Evolutionary conservation across 2,329 filamentous ascomycete species (phyloP), one percentile per base, ranked within the genome.

Genomic region (Ceratocystis variospora): DNA sequence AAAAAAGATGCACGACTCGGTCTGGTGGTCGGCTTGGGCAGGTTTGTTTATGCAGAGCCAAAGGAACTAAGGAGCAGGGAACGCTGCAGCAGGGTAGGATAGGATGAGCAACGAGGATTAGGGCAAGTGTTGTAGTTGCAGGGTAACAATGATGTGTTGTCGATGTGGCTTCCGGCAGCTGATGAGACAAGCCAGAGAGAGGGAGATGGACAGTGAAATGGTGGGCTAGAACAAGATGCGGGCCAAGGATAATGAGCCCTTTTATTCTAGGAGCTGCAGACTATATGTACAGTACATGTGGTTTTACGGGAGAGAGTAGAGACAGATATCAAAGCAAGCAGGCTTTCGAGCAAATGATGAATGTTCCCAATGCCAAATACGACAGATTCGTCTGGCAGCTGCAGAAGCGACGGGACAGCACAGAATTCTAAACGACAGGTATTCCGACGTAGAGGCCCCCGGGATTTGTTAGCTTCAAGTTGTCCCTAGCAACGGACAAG

Each of bases 331-430:
- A n/a, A 33, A 57, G 28, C 53, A 57, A 31, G 53, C 53, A 25
- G 17, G 48, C 46, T 22, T 19, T 10, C 17, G n/a, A 3, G 12
- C 25, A 15, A 25, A 41, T 41, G 37, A 15, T 22, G 6, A 33
- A 33, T 25, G 53, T 3, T n/a, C 53, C 28, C 28, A 7, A 57
- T 28, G 5, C 12, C 12, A 17, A 57, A 57, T 57, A 57, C 28
- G 53, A 57, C 22, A 33, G 53, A 33, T 33, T 31, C 5, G 28
- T 28, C 53, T 33, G 22, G 53, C 53, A 57, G 22, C 53, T 33
- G 53, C 53, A 57, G 53, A 57, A 28, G 15, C 53, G 53, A 57
- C 53, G 53, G 53, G 53, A 57, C 53, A 57, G 22, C 28, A 57
- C 53, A 57, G 22, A 57, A 57, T 57, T 28, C 53, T 17, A 57